Evolutionary conservation across 1,284 basidiomycete genomes (phyloP), one percentile per base, ranked within the genome.

Genomic region (Ceratobasidium sp.): DNA sequence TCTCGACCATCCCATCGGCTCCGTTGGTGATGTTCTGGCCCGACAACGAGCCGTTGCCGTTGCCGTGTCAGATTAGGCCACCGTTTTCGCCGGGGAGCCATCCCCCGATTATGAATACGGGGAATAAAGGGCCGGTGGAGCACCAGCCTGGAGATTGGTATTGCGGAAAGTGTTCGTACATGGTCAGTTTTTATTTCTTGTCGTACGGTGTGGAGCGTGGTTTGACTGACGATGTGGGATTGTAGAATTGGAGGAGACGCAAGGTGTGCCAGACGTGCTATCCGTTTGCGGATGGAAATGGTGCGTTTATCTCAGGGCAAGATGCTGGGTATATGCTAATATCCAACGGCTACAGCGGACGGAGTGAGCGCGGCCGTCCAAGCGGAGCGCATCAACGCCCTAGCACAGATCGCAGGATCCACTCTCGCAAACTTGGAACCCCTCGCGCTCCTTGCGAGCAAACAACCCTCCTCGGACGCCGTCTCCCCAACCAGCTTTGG

Each of bases 101-200:
- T 80, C 94, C 94, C 20, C 94, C 94, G 64, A 95, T 96, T 83
- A 87, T 96, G 81, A 96, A 96, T 83, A 96, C 95, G 0, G 95
- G 95, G 10, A 96, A 96, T 84, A 89, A 92, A 77, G 95, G 95
- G 39, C 95, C 95, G 3, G 96, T 96, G 76, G 89, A 89, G 81
- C 88, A 94, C 86, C 95, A 96, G 88, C 94, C 95, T 2, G 95
- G 95, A n/a, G 95, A 96, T 86, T 96, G 95, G 95, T 88, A 94
- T 78, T 96, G 95, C 85, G 87, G 89, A 78, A 93, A 92, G 83
- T 96, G 95, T 84, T 92, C 92, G 82, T 95, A 95, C 85, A 85
- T 94, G 70, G 82, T 81, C 49, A 60, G 78, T 83, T 71, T 81
- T 76, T 44, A 15, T 49, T n/a, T n/a, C n/a, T n/a, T n/a, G n/a